Evolutionary conservation across 2,329 filamentous ascomycete genomes (phyloP).

Genomic region (Xylaria digitata): DNA sequence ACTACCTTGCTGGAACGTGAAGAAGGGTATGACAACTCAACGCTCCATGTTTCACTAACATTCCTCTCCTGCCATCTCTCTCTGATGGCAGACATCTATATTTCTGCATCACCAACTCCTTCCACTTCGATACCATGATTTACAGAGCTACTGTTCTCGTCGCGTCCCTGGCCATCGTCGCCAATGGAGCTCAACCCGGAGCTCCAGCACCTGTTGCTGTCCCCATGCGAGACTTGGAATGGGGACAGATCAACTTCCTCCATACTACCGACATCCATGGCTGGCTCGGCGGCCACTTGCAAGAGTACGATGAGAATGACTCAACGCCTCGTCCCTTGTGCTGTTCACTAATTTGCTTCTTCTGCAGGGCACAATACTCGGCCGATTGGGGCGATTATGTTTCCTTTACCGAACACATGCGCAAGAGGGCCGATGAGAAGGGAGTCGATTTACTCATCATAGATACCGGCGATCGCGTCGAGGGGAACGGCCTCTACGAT

Average conservation of each 20-base stretch:
- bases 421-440: constrained; percentile 77
- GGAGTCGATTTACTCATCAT: constrained; percentile 90
- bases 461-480: constrained; percentile 92
- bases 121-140: constrained; percentile 45
- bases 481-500: constrained; percentile 95
- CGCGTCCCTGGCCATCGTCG: constrained; percentile 54
- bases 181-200: constrained; percentile 75
- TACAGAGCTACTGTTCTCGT: constrained; percentile 51
- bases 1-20: too few species aligned
- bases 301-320: constrained; percentile 72
- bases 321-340: not conserved
- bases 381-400: constrained; percentile 99
- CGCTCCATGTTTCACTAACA: not conserved
- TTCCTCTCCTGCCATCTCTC: constrained; percentile 18
- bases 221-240: constrained; percentile 84
- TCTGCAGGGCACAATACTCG: constrained; percentile 82
- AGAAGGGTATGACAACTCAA: too few species aligned
- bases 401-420: constrained; percentile 88
- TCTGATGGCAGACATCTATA: constrained; percentile 21
- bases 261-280: constrained; percentile 97
- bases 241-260: constrained; percentile 97
- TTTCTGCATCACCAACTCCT: constrained; percentile 1
- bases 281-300: constrained; percentile 92
- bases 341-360: constrained; percentile 7
- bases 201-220: constrained; percentile 81